A percentile compares a stretch with the other conserved stretches of the same genome.
Conservation (phyloP, 495 filamentous ascomycete genomes). For the Jackrogersella minutella region DNA sequence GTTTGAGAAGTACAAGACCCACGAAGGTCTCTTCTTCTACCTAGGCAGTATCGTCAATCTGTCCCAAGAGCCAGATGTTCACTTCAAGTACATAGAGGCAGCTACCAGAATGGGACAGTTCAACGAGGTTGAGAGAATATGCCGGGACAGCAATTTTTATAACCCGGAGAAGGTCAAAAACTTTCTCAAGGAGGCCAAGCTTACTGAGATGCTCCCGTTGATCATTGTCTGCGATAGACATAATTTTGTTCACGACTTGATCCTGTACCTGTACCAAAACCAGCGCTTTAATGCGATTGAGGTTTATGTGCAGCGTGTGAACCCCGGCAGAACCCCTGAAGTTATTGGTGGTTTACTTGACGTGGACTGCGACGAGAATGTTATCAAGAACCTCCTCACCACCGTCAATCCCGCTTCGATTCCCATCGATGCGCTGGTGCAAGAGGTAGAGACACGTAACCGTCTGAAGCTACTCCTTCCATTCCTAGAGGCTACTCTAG, state of each 20-base stretch:
- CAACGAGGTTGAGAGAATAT: constrained; percentile 95
- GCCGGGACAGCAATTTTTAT: constrained; percentile 90
- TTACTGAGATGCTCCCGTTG: constrained; percentile 91
- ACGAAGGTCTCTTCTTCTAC: constrained; percentile 97
- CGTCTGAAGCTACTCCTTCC: constrained; percentile 94
- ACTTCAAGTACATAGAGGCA: constrained; percentile 99
- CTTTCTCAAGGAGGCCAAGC: constrained; percentile 95
- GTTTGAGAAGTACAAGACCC: constrained; percentile 95
- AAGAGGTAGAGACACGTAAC: constrained; percentile 94
- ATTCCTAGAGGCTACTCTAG: constrained; percentile 93
- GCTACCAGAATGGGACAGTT: constrained; percentile 91
- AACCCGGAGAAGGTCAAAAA: constrained; percentile 99
- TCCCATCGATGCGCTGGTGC: constrained; percentile 94
- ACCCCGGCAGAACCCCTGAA: constrained; percentile 89
- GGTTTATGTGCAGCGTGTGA: constrained; percentile 98
- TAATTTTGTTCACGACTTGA: constrained; percentile 97
- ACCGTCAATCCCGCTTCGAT: constrained; percentile 86
- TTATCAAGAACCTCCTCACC: constrained; percentile 92
- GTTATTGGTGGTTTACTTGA: constrained; percentile 96
- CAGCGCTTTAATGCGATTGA: constrained; percentile 99
- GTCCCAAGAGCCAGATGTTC: constrained; percentile 91
- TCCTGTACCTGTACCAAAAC: constrained; percentile 98
- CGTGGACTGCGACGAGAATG: constrained; percentile 94
- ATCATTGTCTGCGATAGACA: constrained; percentile 99
- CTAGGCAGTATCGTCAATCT: constrained; percentile 97